Evolutionary conservation across 2,329 filamentous ascomycete species (phyloP).

Genomic region (Aschersonia sp.): DNA sequence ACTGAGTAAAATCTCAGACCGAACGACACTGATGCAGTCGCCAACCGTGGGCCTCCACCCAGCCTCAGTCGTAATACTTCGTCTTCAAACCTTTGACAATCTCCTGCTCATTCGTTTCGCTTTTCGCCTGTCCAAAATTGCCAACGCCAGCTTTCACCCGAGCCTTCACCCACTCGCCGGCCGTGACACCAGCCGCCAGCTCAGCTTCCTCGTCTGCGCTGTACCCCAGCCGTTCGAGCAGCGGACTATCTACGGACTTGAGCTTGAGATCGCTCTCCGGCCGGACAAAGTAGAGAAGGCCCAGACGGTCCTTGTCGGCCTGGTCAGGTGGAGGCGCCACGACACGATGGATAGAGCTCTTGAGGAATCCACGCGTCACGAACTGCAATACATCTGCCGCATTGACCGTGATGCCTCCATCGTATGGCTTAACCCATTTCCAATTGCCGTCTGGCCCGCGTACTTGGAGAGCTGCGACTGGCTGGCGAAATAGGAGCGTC

Average conservation of each 20-base stretch:
- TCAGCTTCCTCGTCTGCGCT: background rate
- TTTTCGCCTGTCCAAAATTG: background rate
- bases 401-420: constrained; percentile 37
- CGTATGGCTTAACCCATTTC: constrained; percentile 26
- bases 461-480: constrained; percentile 40
- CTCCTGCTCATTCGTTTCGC: background rate
- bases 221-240: constrained; percentile 16
- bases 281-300: constrained; percentile 27
- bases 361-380: constrained; percentile 29
- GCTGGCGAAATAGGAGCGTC: constrained; percentile 43
- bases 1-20: background rate
- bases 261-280: constrained; percentile 19
- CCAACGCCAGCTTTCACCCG: background rate
- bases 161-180: background rate
- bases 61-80: background rate
- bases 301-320: constrained; percentile 28
- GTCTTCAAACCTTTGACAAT: background rate
- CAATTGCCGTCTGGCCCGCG: background rate
- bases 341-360: constrained; percentile 28
- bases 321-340: constrained; percentile 27
- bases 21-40: background rate
- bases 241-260: constrained; percentile 14
- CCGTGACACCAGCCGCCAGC: background rate
- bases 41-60: background rate
- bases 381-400: constrained; percentile 34